A percentile compares a stretch with the other conserved stretches of the same genome.
phyloP scores from a whole-genome alignment of 2,329 filamentous ascomycete genomes.

The Huntiella abstrusa region DNA sequence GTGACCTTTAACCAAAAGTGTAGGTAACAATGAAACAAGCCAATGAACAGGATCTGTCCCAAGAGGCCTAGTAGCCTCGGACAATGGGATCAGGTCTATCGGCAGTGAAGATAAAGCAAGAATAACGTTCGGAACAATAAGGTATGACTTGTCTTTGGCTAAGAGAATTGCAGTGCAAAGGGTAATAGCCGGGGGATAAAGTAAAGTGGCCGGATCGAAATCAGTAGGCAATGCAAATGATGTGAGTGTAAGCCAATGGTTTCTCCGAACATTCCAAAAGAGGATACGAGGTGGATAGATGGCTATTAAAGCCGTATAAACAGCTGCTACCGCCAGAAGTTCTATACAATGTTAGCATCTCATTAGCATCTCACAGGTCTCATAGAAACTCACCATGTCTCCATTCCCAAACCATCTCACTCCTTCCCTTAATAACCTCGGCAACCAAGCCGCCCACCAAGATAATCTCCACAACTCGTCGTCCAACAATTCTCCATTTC shows the following conservation, averaged over 20 bases:
- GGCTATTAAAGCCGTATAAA: slow-evolving; percentile 24
- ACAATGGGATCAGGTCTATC: slow-evolving; percentile 47
- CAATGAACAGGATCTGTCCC: slow-evolving; percentile 43
- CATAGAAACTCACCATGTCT: not conserved
- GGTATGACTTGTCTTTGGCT: slow-evolving; percentile 35
- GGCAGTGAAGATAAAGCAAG: slow-evolving; percentile 64
- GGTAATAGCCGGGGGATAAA: slow-evolving; percentile 67
- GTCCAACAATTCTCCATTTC: slow-evolving; percentile 26
- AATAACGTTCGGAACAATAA: slow-evolving; percentile 63
- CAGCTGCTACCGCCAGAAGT: slow-evolving; percentile 20
- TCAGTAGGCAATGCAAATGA: slow-evolving; percentile 42
- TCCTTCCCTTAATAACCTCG: slow-evolving; percentile 24
- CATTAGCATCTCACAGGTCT: not conserved
- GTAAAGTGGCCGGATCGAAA: slow-evolving; percentile 83
- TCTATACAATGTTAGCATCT: slow-evolving; percentile 19
- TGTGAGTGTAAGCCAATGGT: slow-evolving; percentile 19
- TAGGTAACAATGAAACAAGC: slow-evolving; percentile 52
- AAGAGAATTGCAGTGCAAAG: slow-evolving; percentile 60
- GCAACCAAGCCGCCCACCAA: slow-evolving; percentile 31
- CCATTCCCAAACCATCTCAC: slow-evolving; percentile 15
- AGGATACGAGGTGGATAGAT: slow-evolving; percentile 43
- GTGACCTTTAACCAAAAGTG: slow-evolving; percentile 21
- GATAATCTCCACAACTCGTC: slow-evolving; percentile 32
- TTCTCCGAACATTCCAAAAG: slow-evolving; percentile 26
- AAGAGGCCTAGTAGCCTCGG: not conserved